Base-by-base conservation (phyloP, 1,284 basidiomycete genomes). In the Irpex sp. region DNA sequence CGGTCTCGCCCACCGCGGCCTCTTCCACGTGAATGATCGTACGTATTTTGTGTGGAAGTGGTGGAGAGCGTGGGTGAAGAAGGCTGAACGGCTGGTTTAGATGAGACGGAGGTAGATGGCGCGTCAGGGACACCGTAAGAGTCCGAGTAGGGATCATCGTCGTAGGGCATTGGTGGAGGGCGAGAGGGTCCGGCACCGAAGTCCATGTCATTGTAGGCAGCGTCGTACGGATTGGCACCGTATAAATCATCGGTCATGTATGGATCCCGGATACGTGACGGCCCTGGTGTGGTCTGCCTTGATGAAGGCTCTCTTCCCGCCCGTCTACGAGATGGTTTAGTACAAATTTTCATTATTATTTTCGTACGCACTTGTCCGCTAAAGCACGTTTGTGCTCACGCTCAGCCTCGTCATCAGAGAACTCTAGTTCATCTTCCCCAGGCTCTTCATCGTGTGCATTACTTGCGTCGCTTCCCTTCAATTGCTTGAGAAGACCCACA, bases 371-470 rank as follows among this genome's bases (percentile, higher is more conserved):
- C 88, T 80, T 84, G 70, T 80, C 78, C 70, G 84, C 85, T 51
- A 81, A 71, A 51, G 76, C 78, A 59, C 82, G 80, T 72, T 83
- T 90, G 69, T 87, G 82, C 39, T 84, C 85, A 15, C 86, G 85
- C 72, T 97, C 94, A 61, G 88, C 83, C 72, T 97, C 94, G 68
- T 97, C 94, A 65, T 97, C 94, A 4, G 92, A 94, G 71, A 94
- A 97, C 69, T 96, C 94, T 17, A 93, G 70, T 70, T 96, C 94
- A 61, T 93, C 86, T 11, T 92, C 93, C 2, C 79, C 90, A 0
- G 92, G 89, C 71, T 96, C 94, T 75, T 96, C 94, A 69, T 96
- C 94, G 68, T 93, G 87, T 5, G 94, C 82, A 73, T 96, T 96
- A 72, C 92, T 94, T n/a, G 94, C 94, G 68, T 96, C 94, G 69